These are phyloP conservation scores for Thelephora terrestris DNA, from an alignment of 1,284 basidiomycete genomes.

Conservation along the genomic window DNA sequence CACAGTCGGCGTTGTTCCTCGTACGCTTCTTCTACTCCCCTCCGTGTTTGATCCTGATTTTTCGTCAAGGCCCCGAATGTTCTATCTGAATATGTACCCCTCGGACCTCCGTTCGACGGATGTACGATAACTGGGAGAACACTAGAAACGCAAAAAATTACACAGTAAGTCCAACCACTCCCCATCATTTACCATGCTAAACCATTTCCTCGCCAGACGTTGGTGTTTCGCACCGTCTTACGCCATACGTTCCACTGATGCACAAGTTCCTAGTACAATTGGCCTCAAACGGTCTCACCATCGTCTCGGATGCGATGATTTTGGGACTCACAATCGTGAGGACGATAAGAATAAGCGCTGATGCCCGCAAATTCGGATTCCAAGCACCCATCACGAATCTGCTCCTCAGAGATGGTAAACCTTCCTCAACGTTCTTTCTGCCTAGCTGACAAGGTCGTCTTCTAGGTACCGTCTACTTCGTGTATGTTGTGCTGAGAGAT, in stretches of 20 bases:
- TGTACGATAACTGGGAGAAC: background rate
- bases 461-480: background rate
- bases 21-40: background rate
- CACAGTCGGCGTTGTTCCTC: background rate
- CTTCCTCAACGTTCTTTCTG: background rate
- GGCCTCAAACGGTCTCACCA: background rate
- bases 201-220: no score
- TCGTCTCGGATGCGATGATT: background rate
- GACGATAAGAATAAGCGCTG: background rate
- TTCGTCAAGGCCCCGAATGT: background rate
- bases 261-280: background rate
- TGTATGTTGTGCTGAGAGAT: background rate
- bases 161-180: background rate
- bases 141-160: background rate
- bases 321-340: background rate
- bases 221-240: no score
- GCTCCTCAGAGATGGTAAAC: background rate
- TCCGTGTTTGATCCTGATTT: background rate
- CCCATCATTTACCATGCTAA: background rate
- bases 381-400: background rate
- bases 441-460: background rate
- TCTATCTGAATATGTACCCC: background rate
- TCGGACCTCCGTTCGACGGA: background rate
- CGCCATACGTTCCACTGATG: background rate
- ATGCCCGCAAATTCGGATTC: background rate